Base-by-base conservation (phyloP, 768 basidiomycete genomes). In the Pleurotus ostreatus region DNA sequence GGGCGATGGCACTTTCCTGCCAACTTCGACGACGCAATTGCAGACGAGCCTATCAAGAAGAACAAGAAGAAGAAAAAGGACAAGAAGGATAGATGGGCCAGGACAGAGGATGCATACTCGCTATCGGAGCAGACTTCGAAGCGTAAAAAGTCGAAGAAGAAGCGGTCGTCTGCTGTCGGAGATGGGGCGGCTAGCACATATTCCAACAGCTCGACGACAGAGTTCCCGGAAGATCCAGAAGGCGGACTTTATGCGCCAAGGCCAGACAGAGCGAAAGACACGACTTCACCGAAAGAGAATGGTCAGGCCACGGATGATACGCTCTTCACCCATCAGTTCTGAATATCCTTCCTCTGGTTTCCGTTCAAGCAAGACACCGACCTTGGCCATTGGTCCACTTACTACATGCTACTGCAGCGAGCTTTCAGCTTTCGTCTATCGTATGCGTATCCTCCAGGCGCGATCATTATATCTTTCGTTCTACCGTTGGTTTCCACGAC, bases 31-130 rank as follows among this genome's bases (percentile, higher is more conserved):
- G 89, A 91, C 60, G 78, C 73, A 16, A 75, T 74, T 23, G 63
- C 73, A 20, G 65, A 68, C 26, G 69, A 71, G 44, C 66, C 72
- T 48, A 65, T 68, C 57, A 75, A 75, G 59, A 74, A 76, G 55
- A 59, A 58, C 23, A 57, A 61, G 55, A 73, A 70, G 60, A 81
- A 75, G 70, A 87, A 83, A 71, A 83, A 83, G 70, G 81, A 82
- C 51, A 93, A 92, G 80, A 92, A 93, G 70, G 92, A 94, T 63
- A 76, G 92, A 57, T 93, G 88, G 87, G 90, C 86, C 57, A 78
- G 88, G 69, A 92, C 91, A 30, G 89, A 92, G 70, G 92, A 94
- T 67, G 92, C 91, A 34, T 88, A 92, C 63, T 75, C 73, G 63
- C 71, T 81, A 63, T 81, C 74, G 62, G 75, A 72, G 57, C 71